Evolutionary conservation across 441 rosid genomes (phyloP), one percentile per base, ranked within the genome.

Genomic region (Dalechampia spathulata): DNA sequence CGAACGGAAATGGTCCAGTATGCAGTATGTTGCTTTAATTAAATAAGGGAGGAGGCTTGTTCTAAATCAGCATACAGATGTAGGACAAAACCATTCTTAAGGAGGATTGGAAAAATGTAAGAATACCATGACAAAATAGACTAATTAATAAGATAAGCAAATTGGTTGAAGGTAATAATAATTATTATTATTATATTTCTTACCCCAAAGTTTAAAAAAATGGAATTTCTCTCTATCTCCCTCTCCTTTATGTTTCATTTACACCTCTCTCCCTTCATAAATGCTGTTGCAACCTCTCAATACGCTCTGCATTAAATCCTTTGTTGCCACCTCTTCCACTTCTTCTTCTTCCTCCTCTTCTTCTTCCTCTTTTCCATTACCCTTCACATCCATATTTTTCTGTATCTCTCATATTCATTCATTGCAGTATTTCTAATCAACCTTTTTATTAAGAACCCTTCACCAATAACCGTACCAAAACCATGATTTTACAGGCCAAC

Each of bases 281-380:
- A 87, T 90, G 90, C 82, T 37, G 64, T 80, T 72, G 80, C 97
- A 87, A 84, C 90, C 79, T 82, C 91, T 83, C 96, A 73, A 75
- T 76, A 56, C 87, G 67, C 83, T 80, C 78, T 68, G 79, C 86
- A 83, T 75, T 87, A 72, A 90, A 94, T 90, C 79, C 77, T 73
- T 34, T 17, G 15, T 16, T 25, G 5, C 37, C 36, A 5, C 44
- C 20, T 15, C 1, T 32, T 41, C 36, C 3, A 20, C 48, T 7
- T 60, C 56, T 39, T 30, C 48, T 27, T 50, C 47, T 21, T 39
- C 34, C 16, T 34, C 55, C 15, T 21, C 14, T 14, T 1, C 7
- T 2, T 41, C 12, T 26, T 26, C 14, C 4, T 11, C 3, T 22
- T 52, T 14, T 2, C 23, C 10, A 0, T 9, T 22, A 10, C 7